phyloP scores from a whole-genome alignment of 2,329 filamentous ascomycete genomes.

The Arthrinium phaeospermum region DNA sequence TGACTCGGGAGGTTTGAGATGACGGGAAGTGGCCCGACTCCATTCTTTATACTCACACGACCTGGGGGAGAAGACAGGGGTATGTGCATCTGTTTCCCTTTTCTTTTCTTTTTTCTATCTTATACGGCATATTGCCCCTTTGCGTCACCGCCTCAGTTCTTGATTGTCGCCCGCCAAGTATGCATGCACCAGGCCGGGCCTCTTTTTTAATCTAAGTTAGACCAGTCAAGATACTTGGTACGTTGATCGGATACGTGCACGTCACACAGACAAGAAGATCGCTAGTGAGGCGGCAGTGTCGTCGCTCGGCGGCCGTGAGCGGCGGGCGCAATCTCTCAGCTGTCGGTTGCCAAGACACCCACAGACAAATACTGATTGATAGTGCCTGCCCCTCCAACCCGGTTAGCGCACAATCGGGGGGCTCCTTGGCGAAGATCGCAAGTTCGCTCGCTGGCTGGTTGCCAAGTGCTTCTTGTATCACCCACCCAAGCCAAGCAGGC shows the following conservation, averaged over 20 bases:
- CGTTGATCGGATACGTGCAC: background rate
- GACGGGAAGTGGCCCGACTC: background rate
- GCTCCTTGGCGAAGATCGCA: background rate
- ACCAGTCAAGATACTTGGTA: background rate
- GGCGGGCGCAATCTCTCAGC: background rate
- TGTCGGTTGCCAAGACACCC: background rate
- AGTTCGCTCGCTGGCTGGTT: background rate
- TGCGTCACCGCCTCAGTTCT: background rate
- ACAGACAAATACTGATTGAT: background rate
- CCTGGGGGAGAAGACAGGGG: background rate
- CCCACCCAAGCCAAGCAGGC: background rate
- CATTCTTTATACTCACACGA: slow-evolving; percentile 4
- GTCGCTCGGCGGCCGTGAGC: background rate
- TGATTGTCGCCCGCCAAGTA: background rate
- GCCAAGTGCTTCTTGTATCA: too few species aligned
- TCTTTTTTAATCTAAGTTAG: background rate
- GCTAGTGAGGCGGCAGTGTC: background rate
- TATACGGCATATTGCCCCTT: slow-evolving; percentile 5
- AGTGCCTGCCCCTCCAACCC: too few species aligned
- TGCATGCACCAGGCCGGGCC: background rate
- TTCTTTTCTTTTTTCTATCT: background rate
- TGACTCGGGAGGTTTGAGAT: background rate
- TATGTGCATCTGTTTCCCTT: background rate
- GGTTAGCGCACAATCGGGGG: background rate
- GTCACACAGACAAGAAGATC: background rate